phyloP scores from a whole-genome alignment of 139 green algal species.

The Tetraselmis striata region DNA sequence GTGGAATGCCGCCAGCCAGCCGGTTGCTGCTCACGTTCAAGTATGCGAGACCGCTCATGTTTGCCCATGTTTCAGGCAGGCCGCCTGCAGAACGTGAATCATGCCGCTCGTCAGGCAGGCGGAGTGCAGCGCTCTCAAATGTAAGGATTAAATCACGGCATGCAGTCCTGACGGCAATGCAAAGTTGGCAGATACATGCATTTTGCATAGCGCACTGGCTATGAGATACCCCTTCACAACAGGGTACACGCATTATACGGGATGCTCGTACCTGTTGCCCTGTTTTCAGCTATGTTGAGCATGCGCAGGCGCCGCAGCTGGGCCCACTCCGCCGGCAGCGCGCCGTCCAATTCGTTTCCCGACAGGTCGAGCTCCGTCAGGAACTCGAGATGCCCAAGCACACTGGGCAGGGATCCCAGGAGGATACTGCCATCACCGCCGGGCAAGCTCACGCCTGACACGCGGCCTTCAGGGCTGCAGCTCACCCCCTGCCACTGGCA shows the following conservation, averaged over 20 bases:
- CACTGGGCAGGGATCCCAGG: neutral
- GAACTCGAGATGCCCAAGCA: neutral
- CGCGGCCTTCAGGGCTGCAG: neutral
- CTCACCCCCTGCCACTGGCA: neutral
- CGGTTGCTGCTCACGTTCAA: neutral
- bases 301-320: neutral
- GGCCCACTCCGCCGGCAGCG: neutral
- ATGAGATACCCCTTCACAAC: no score
- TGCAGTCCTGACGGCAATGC: no score
- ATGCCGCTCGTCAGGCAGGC: no score
- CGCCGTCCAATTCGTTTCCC: neutral
- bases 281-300: neutral
- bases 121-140: no score
- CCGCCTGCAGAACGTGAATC: no score
- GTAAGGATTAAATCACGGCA: no score
- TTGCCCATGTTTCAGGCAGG: no score
- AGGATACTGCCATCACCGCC: neutral
- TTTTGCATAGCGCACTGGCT: no score
- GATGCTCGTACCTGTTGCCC: neutral
- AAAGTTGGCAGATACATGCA: no score
- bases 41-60: no score
- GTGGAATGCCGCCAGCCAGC: neutral
- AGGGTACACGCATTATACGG: no score
- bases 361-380: neutral
- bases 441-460: neutral